Evolutionary conservation across 768 basidiomycete species (phyloP).

Genomic region (Suillus fuscotomentosus): DNA sequence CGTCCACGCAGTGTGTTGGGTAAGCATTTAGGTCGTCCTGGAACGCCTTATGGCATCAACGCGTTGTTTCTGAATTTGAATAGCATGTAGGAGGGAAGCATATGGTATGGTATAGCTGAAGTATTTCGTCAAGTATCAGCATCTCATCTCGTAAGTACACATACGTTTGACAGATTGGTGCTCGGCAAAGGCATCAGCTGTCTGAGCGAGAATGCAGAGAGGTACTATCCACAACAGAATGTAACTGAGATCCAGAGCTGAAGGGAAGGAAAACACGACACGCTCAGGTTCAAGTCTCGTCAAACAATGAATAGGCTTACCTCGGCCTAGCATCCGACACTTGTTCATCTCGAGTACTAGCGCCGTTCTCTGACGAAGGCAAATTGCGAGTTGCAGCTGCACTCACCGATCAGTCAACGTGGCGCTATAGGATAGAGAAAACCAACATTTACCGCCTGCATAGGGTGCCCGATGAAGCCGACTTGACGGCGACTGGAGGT

Average conservation of each 20-base stretch:
- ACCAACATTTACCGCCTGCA: background rate
- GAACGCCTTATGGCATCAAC: background rate
- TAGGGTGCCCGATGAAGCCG: background rate
- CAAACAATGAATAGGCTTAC: background rate
- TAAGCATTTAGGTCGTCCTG: background rate
- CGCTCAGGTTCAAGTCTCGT: background rate
- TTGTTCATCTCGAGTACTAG: background rate
- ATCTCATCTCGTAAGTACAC: background rate
- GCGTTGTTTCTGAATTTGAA: background rate
- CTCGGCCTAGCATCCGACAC: background rate
- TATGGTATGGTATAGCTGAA: background rate
- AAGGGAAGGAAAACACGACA: background rate
- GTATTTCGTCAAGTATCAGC: background rate
- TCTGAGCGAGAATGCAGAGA: background rate
- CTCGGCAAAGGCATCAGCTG: background rate
- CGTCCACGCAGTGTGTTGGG: background rate
- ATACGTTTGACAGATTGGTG: background rate
- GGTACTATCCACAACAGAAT: background rate
- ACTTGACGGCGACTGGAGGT: background rate
- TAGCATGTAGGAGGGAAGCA: background rate
- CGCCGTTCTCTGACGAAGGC: background rate
- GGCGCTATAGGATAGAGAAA: background rate
- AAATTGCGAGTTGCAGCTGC: background rate
- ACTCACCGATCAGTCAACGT: background rate
- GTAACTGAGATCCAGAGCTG: background rate